Base-by-base conservation (phyloP, 768 basidiomycete species). In the Wakefieldia striispora region DNA sequence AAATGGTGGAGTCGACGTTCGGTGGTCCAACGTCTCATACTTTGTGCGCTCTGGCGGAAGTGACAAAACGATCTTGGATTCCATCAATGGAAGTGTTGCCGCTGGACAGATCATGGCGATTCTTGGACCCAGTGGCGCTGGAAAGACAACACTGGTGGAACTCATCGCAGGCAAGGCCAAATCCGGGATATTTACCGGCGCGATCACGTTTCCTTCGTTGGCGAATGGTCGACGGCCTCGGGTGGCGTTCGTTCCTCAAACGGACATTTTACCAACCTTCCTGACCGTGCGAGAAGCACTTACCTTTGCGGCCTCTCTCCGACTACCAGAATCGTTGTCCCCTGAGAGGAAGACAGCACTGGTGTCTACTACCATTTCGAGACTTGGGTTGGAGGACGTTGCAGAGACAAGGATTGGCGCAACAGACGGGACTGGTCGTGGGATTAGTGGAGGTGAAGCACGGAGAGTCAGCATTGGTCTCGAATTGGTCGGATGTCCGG, bases 391-490 rank as follows among this genome's bases (percentile, higher is more conserved):
- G 21, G 70, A 76, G 8, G 73, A 78, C 34, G 73, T 95, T 13
- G 82, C 80, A 14, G 71, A 95, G 62, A 76, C 79, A 3, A 73
- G 87, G 47, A 94, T 97, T 34, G 82, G 68, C 3, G 66, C 81
- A 14, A 77, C 78, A 4, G 83, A 84, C 10, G 80, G 82, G 6
- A 84, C 86, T 54, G 75, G 80, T 17, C 75, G 92, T 40, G 94
- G 91, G 0, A 92, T 97, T 44, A 90, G 87, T 59, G 94, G 94
- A 11, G 94, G 94, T 10, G 93, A 97, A 67, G 89, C 90, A 76
- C 78, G 94, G 40, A 74, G 94, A 43, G 88, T 97, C 6, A 91
- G 86, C 50, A 95, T 97, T 51, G 94, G 92, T 6, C 70, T 94
- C 33, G 94, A 95, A 70, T 76, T 97, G 10, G 84, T 95, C 41